Evolutionary conservation across 352 stramenopile species (phyloP).

Genomic region (Phytophthora kernoviae): DNA sequence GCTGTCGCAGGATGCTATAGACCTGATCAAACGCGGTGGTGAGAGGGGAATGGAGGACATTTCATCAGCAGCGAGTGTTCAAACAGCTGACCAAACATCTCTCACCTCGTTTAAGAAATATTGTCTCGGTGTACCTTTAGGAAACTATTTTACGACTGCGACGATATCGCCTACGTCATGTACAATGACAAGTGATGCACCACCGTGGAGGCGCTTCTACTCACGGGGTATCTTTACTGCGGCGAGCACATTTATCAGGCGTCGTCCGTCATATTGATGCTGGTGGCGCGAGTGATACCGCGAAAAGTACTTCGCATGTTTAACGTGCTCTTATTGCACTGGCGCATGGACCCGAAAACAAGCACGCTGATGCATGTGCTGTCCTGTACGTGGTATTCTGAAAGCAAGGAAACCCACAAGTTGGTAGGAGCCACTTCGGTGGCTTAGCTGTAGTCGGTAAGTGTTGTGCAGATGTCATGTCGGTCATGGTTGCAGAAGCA

Average conservation of each 20-base stretch:
- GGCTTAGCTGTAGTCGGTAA: too few species aligned
- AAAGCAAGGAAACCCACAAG: too few species aligned
- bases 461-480: too few species aligned
- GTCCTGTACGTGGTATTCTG: slow-evolving; percentile 26
- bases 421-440: too few species aligned
- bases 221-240: too few species aligned
- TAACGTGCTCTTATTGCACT: slow-evolving; percentile 32
- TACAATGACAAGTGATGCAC: slow-evolving; percentile 20
- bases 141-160: slow-evolving; percentile 27
- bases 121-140: slow-evolving; percentile 23
- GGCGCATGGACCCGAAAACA: slow-evolving; percentile 18
- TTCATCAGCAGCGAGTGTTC: neutral
- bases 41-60: too few species aligned
- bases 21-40: neutral
- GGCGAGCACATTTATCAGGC: too few species aligned
- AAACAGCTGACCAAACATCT: neutral
- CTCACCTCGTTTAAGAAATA: slow-evolving; percentile 30
- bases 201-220: too few species aligned
- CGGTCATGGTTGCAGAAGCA: too few species aligned
- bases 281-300: slow-evolving; percentile 23
- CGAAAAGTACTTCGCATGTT: slow-evolving; percentile 29
- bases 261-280: too few species aligned
- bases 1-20: neutral
- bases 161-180: slow-evolving; percentile 28
- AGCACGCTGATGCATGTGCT: slow-evolving; percentile 14